Evolutionary conservation across 2,329 filamentous ascomycete genomes (phyloP), one percentile per base, ranked within the genome.

Genomic region (Colletotrichum musicola): DNA sequence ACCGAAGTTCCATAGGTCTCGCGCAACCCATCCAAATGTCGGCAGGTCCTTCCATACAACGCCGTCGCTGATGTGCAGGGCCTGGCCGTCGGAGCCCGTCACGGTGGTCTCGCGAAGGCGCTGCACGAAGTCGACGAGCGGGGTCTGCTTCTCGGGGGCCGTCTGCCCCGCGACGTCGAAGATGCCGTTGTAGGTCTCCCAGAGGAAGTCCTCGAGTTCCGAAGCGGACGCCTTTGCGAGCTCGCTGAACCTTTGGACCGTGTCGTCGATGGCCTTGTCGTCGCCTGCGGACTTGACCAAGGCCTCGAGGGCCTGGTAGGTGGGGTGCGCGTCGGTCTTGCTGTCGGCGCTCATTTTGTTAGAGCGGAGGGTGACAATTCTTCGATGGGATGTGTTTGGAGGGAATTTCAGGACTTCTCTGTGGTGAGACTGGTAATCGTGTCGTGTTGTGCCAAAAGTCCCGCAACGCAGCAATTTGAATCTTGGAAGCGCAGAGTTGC

Each of bases 1-100:
- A 78, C 77, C 71, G 30, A 73, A 75, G 49, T 78, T 77, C 66
- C 71, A 76, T 10, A 57, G 12, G 9, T 78, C 75, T 30, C 77
- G 69, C 27, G 71, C 71, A 7, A 70, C 64, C 73, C 72, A 73
- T 2, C 74, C 74, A 60, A 77, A 74, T 3, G 67, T 71, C 3
- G 77, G 76, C 49, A 78, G 51, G n/a, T 75, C 75, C 35, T 58
- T 71, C 76, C 76, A 78, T 1, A 77, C 54, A 13, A 72, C 67
- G 27, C 72, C 69, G 13, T 67, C 65, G 14, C 71, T 57, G n/a
- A 69, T 50, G 49, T 64, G 69, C 14, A 76, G 51, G n/a, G 60
- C 47, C 54, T 75, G 57, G 6, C 72, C 75, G 5, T 71, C 62
- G 2, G 58, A 51, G n/a, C 62, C 66, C 5, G 62, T 68, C 13